A percentile compares a stretch with the other conserved stretches of the same genome.
Evolutionary conservation across 108 stramenopile species (phyloP).

Genomic region (Skeletonema costatum): DNA sequence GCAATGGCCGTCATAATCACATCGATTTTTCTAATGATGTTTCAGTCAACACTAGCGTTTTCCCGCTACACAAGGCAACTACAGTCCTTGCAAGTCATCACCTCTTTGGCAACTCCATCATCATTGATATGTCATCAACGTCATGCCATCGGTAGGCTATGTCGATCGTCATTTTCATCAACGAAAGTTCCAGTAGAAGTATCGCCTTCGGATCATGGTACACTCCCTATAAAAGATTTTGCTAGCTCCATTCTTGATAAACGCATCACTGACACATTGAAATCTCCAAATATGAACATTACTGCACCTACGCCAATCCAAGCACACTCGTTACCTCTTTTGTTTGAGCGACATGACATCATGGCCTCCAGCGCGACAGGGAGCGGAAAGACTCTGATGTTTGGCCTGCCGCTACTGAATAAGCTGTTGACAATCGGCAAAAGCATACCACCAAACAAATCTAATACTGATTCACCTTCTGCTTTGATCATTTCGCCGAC

Average conservation of each 20-base stretch:
- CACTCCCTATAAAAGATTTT: background rate
- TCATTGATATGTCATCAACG: background rate
- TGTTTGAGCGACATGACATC: constrained; percentile 23
- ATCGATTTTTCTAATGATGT: background rate
- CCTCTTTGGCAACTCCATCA: background rate
- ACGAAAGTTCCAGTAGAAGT: constrained; percentile 11
- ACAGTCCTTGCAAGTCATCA: background rate
- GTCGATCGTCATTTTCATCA: background rate
- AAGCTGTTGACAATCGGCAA: background rate
- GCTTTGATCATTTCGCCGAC: constrained; percentile 71
- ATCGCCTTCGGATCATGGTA: constrained; percentile 20
- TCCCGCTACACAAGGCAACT: background rate
- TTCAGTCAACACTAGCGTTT: background rate
- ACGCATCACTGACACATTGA: background rate
- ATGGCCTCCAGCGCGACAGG: constrained; percentile 31
- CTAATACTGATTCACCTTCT: constrained; percentile 29
- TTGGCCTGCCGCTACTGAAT: constrained; percentile 4
- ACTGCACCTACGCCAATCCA: constrained; percentile 48
- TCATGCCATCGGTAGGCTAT: background rate
- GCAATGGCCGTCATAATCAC: background rate
- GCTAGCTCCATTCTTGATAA: background rate
- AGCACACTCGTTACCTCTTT: constrained; percentile 30
- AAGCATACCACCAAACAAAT: background rate
- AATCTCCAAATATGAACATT: background rate
- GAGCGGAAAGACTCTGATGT: constrained; percentile 12